Conservation (phyloP, 2,329 filamentous ascomycete genomes). For the Colletotrichum destructivum region DNA sequence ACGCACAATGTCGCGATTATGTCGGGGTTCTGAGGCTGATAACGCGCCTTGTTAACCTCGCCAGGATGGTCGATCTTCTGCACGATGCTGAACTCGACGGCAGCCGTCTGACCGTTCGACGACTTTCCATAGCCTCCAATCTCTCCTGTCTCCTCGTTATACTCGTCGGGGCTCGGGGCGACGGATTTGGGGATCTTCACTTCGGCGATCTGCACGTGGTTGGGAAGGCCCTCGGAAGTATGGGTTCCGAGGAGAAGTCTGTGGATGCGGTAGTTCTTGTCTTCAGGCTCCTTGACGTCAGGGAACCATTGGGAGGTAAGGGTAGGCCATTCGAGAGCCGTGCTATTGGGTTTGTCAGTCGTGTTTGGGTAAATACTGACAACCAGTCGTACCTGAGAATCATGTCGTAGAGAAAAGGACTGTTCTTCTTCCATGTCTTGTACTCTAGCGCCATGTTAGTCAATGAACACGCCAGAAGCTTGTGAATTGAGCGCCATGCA, state of each 20-base stretch:
- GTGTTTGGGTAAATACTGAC: neutral
- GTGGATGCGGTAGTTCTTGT: constrained; percentile 89
- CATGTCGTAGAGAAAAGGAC: constrained; percentile 98
- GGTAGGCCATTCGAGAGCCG: constrained; percentile 96
- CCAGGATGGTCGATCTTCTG: constrained; percentile 97
- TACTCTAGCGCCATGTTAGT: constrained; percentile 76
- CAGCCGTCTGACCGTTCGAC: constrained; percentile 68
- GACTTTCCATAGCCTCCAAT: constrained; percentile 93
- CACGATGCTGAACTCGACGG: constrained; percentile 90
- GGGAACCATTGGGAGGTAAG: constrained; percentile 99
- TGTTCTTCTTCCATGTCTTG: constrained; percentile 99
- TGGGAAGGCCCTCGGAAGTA: constrained; percentile 86
- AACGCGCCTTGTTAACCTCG: constrained; percentile 98
- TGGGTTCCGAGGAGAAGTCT: constrained; percentile 95
- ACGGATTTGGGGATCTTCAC: constrained; percentile 90
- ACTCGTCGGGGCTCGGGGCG: constrained; percentile 83
- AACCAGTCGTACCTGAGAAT: constrained; percentile 78
- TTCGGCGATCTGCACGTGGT: constrained; percentile 95
- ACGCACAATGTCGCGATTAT: constrained; percentile 94
- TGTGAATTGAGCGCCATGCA: constrained; percentile 51
- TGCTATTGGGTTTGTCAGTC: constrained; percentile 63
- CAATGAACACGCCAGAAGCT: neutral
- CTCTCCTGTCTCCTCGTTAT: constrained; percentile 92
- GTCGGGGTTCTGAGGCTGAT: constrained; percentile 97
- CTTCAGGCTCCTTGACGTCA: constrained; percentile 89